These are phyloP conservation scores for Dillenia turbinata DNA, from an alignment of 164 flowering plant genomes.

Conservation along the genomic window DNA sequence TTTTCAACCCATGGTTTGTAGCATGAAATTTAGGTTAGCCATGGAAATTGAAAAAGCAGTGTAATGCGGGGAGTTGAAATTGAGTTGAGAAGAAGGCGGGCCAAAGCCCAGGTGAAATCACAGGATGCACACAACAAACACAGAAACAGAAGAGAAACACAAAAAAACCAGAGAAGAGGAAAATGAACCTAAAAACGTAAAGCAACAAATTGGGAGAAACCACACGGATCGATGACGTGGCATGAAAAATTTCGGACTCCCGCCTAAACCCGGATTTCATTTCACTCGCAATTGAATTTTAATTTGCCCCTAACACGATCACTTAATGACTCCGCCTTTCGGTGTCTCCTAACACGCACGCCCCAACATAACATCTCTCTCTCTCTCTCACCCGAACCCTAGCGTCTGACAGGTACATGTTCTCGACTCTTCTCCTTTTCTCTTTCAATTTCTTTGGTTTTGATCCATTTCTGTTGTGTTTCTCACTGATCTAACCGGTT, in stretches of 20 bases:
- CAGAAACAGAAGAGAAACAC: too few species aligned
- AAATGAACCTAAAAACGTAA: too few species aligned
- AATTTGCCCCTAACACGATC: slow-evolving; percentile 8
- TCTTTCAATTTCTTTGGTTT: not conserved
- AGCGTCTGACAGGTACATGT: not conserved
- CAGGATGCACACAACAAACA: too few species aligned
- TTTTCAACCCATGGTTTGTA: too few species aligned
- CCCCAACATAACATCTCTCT: slow-evolving; percentile 1
- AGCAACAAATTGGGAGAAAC: not conserved
- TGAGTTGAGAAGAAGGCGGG: too few species aligned
- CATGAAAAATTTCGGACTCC: slow-evolving; percentile 25
- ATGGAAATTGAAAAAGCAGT: too few species aligned
- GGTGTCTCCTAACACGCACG: slow-evolving; percentile 8
- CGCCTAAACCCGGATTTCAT: slow-evolving; percentile 31
- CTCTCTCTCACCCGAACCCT: slow-evolving; percentile 20
- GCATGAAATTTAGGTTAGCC: too few species aligned
- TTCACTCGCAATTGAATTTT: slow-evolving; percentile 23
- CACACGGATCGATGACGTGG: slow-evolving; percentile 41
- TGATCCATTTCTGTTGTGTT: not conserved
- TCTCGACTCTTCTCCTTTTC: not conserved
- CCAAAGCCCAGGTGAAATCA: too few species aligned
- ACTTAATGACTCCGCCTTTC: too few species aligned
- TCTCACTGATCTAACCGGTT: slow-evolving; percentile 1
- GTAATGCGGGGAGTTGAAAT: too few species aligned
- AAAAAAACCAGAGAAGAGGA: too few species aligned